Evolutionary conservation across 108 stramenopile species (phyloP).

Genomic region (Fragilaria crotonensis): DNA sequence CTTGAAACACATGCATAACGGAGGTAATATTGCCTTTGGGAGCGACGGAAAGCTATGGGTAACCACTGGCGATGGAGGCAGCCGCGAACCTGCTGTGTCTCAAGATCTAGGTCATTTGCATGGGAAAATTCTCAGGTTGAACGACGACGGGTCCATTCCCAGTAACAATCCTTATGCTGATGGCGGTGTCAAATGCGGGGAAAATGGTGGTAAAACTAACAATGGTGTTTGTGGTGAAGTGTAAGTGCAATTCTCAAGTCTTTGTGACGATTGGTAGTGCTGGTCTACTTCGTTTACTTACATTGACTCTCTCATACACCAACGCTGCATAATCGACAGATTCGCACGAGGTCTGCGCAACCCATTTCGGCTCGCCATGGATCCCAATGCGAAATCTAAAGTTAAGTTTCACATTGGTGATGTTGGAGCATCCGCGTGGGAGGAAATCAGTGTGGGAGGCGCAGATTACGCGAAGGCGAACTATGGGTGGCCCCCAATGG

Average conservation of each 20-base stretch:
- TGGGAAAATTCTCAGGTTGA: conserved; percentile 19
- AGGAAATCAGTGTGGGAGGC: conserved; percentile 29
- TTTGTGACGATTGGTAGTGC: too few species aligned
- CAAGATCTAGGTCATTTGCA: conserved; percentile 5
- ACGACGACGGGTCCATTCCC: conserved; percentile 22
- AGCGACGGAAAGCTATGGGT: conserved; percentile 28
- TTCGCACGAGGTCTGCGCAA: conserved; percentile 22
- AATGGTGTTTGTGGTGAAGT: conserved; percentile 10
- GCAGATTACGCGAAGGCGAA: conserved; percentile 10
- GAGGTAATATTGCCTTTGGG: conserved; percentile 22
- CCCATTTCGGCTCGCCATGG: conserved; percentile 22
- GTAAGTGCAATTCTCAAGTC: conserved; percentile 23
- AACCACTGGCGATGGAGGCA: conserved; percentile 8
- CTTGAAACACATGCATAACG: conserved; percentile 8
- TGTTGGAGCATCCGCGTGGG: conserved; percentile 20
- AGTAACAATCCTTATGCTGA: conserved; percentile 21
- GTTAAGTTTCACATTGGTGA: conserved; percentile 14
- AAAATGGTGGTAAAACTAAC: neutral
- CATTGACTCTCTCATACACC: too few species aligned
- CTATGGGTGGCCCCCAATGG: conserved; percentile 17
- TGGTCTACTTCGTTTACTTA: too few species aligned
- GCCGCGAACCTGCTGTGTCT: neutral
- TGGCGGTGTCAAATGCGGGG: conserved; percentile 5
- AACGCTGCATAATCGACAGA: too few species aligned
- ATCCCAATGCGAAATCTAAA: conserved; percentile 18